These are phyloP conservation scores for Tetraselmis chui DNA, from an alignment of 139 green algal genomes.

Conservation along the genomic window DNA sequence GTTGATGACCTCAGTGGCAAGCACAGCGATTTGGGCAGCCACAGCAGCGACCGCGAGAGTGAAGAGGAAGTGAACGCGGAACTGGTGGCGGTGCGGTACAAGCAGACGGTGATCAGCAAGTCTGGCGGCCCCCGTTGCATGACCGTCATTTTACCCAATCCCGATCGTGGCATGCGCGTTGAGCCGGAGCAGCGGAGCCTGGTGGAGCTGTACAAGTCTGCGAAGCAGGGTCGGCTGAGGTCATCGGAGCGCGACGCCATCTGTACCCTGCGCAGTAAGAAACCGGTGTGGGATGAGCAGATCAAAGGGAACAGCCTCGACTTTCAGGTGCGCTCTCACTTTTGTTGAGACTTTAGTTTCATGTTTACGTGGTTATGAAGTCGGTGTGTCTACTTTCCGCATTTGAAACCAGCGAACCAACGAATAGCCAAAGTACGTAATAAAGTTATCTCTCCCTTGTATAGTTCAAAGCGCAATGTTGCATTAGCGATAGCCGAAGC, in stretches of 20 bases:
- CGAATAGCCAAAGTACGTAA: no score
- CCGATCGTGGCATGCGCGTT: neutral
- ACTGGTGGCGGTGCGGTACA: slow-evolving; percentile 8
- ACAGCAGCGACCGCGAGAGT: neutral
- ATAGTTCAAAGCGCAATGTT: no score
- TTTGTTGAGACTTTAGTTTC: no score
- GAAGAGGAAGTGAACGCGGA: neutral
- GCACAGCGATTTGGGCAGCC: neutral
- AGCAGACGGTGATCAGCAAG: slow-evolving; percentile 12
- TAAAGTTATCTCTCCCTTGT: no score
- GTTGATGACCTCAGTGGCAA: neutral
- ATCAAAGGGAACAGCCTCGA: slow-evolving; percentile 9
- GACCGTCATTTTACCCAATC: neutral
- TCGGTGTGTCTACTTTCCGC: no score
- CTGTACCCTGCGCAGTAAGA: neutral
- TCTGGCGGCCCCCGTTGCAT: slow-evolving; percentile 1
- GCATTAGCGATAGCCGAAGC: no score
- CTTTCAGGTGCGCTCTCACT: slow-evolving; percentile 2
- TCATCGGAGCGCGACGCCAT: neutral
- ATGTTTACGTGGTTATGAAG: no score
- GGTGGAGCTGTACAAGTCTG: slow-evolving; percentile 3
- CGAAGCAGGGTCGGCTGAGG: neutral
- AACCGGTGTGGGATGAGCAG: slow-evolving; percentile 6
- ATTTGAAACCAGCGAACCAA: no score
- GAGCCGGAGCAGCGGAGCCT: neutral